These are phyloP conservation scores for Leccinum brunneo-olivaceum DNA, from an alignment of 1,284 basidiomycete species.

Conservation along the genomic window DNA sequence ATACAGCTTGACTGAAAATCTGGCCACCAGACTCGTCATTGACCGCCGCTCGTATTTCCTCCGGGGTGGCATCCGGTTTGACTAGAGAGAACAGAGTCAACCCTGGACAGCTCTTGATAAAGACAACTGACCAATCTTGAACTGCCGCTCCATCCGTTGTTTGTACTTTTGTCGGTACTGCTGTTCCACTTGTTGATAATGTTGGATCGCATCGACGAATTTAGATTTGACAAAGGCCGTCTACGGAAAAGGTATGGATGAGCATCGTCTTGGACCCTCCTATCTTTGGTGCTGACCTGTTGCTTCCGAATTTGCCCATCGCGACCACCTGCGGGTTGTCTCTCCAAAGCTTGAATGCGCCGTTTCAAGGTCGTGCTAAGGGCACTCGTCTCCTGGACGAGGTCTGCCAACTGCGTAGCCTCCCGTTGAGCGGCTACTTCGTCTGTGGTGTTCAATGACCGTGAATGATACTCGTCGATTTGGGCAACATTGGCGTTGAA, in stretches of 20 bases:
- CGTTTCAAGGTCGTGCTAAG: slow-evolving; percentile 71
- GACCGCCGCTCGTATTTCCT: slow-evolving; percentile 84
- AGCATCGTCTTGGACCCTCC: neutral
- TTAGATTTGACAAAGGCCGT: slow-evolving; percentile 74
- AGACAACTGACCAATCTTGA: slow-evolving; percentile 71
- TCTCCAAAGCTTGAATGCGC: slow-evolving; percentile 74
- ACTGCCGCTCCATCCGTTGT: slow-evolving; percentile 92
- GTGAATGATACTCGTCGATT: slow-evolving; percentile 68
- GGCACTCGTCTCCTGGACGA: slow-evolving; percentile 74
- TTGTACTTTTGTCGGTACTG: slow-evolving; percentile 90
- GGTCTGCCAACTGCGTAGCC: slow-evolving; percentile 59
- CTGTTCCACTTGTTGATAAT: slow-evolving; percentile 88
- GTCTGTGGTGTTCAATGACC: slow-evolving; percentile 74
- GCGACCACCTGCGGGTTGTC: slow-evolving; percentile 62
- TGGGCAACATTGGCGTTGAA: slow-evolving; percentile 68
- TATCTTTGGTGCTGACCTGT: slow-evolving; percentile 49
- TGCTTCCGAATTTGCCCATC: slow-evolving; percentile 79
- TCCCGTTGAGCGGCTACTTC: slow-evolving; percentile 60
- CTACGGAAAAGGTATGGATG: slow-evolving; percentile 30
- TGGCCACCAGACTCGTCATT: slow-evolving; percentile 81
- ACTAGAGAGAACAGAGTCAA: slow-evolving; percentile 40
- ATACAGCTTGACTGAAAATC: slow-evolving; percentile 91
- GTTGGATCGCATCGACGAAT: slow-evolving; percentile 81
- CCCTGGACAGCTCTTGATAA: neutral
- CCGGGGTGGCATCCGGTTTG: slow-evolving; percentile 90